Conservation (phyloP, 225 moss, liverwort and hornwort species). For the Physcomitrellopsis africana region DNA sequence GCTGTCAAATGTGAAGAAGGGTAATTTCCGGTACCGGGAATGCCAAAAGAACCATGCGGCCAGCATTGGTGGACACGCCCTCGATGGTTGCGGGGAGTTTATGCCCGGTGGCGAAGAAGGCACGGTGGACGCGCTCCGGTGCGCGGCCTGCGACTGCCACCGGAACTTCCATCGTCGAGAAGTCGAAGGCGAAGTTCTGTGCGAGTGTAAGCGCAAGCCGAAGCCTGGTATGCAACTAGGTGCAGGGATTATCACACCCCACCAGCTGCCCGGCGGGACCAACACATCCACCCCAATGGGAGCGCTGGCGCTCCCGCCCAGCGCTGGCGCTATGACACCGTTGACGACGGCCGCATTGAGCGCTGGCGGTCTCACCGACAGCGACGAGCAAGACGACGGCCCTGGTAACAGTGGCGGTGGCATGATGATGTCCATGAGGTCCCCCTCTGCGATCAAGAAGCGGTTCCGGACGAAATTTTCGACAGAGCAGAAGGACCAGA, state of each 20-base stretch:
- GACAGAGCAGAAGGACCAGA: slow-evolving; percentile 98
- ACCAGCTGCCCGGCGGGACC: slow-evolving; percentile 18
- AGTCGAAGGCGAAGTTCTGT: slow-evolving; percentile 81
- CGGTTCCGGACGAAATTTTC: slow-evolving; percentile 98
- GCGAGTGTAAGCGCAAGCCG: slow-evolving; percentile 48
- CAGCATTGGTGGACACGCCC: slow-evolving; percentile 94
- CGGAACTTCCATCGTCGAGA: slow-evolving; percentile 97
- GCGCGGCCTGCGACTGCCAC: slow-evolving; percentile 96
- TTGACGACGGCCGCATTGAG: slow-evolving; percentile 79
- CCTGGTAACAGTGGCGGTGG: slow-evolving; percentile 52
- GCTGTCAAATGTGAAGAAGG: slow-evolving; percentile 47
- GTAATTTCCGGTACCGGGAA: slow-evolving; percentile 76
- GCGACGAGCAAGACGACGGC: slow-evolving; percentile 91
- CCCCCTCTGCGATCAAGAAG: slow-evolving; percentile 92
- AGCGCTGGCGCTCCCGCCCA: slow-evolving; percentile 57
- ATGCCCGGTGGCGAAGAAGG: slow-evolving; percentile 96
- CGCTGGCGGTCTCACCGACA: slow-evolving; percentile 78
- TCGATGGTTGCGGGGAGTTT: slow-evolving; percentile 99
- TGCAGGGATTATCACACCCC: slow-evolving; percentile 20
- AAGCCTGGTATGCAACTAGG: slow-evolving; percentile 20
- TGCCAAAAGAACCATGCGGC: slow-evolving; percentile 99
- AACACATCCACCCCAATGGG: slow-evolving; percentile 33
- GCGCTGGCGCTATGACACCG: slow-evolving; percentile 58
- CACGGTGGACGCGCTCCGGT: slow-evolving; percentile 78
- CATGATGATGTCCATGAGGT: slow-evolving; percentile 50